Evolutionary conservation across 2,329 filamentous ascomycete species (phyloP), one percentile per base, ranked within the genome.

Genomic region (Didymella arachidicola): DNA sequence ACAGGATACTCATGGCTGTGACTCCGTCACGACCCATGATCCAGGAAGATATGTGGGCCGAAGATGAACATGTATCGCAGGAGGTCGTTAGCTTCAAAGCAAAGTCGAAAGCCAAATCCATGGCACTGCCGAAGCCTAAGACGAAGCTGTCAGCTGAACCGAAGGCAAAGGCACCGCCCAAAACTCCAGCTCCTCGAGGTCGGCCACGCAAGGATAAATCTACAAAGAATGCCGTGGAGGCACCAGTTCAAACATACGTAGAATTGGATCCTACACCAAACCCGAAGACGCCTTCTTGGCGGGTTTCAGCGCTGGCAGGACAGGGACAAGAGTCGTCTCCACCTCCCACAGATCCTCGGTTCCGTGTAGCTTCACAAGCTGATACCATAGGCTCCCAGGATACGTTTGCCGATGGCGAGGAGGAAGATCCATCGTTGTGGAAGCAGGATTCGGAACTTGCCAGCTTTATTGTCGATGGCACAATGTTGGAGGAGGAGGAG

Each of bases 391-490:
- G 80, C 8, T 81, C 79, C 0, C 64, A 74, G 27, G 80, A 82
- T 53, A 82, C 80, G 0, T 67, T 75, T 4, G 45, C 45, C 25
- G 79, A 77, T 29, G 69, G 66, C 7, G 71, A 72, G 25, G 44
- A 64, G 2, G 76, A 80, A 50, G 76, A 80, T 22, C 77, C 78
- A 19, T 78, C 78, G 44, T 77, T 73, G 25, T 74, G 79, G 41
- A 72, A 76, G 38, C 56, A 74, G 4, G 79, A 81, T 58, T 82
- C 79, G 5, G 80, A 82, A 44, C 74, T 82, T 4, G 70, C 72
- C 10, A 78, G 76, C 52, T 83, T 82, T 63, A 77, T 82, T 44
- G 80, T 77, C 0, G 77, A 76, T 29, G 78, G 78, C n/a, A 79
- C 79, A 27, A 77, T 79, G 29, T 60, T 73, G 3, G 72, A 72